A percentile compares a stretch with the other conserved stretches of the same genome.
These are phyloP conservation scores for Botrytis deweyae DNA, from an alignment of 2,329 filamentous ascomycete species.

Conservation along the genomic window DNA sequence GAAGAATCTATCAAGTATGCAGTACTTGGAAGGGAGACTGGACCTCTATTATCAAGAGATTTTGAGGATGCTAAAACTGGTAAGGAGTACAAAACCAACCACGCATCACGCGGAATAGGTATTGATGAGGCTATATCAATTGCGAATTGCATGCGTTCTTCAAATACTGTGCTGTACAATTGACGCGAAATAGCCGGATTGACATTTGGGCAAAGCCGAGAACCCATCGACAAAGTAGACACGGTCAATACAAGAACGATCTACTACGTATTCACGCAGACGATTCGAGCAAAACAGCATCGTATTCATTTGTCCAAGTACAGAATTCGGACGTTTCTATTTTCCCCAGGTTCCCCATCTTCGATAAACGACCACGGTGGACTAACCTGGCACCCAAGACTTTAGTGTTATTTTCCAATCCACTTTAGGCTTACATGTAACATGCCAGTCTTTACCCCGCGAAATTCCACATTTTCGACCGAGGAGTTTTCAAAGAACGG, in stretches of 20 bases:
- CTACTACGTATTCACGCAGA: not conserved
- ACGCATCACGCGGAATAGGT: not conserved
- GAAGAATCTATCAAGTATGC: not conserved
- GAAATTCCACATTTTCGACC: constrained; percentile 4
- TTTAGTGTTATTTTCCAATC: not conserved
- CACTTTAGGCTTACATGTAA: constrained; percentile 3
- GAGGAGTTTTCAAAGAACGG: constrained; percentile 1
- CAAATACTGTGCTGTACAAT: not conserved
- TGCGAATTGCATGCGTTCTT: not conserved
- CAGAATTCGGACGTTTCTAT: not conserved
- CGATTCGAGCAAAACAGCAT: not conserved
- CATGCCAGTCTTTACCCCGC: constrained; percentile 15
- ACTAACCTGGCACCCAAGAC: not conserved
- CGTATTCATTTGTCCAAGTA: not conserved
- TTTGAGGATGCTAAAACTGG: not conserved
- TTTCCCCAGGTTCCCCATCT: constrained; percentile 1
- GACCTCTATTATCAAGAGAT: not conserved
- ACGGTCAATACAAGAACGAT: not conserved
- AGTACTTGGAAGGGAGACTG: not conserved
- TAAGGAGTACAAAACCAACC: not conserved
- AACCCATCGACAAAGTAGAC: not conserved
- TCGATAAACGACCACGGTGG: not conserved
- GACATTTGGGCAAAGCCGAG: not conserved
- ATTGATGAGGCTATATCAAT: not conserved
- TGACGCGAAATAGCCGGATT: not conserved